Percentiles rank a stretch among this genome's conserved stretches.
phyloP scores from a whole-genome alignment of 805 yeast species.

The Yamadazyma endophytica region DNA sequence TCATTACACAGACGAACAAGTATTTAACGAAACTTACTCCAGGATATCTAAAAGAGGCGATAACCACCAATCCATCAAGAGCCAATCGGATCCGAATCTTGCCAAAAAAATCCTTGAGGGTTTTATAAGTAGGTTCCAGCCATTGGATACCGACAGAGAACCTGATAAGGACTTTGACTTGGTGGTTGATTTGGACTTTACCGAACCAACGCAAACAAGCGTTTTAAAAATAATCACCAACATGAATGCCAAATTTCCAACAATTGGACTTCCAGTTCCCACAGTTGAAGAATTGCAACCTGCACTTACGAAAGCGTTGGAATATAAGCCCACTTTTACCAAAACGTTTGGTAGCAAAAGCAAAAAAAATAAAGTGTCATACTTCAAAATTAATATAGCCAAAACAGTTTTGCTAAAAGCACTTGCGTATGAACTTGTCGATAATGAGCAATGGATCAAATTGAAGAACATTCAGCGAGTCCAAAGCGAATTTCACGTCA shows the following conservation, averaged over 20 bases:
- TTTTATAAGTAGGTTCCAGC: conserved; percentile 67
- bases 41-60: conserved; percentile 75
- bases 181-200: conserved; percentile 54
- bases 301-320: conserved; percentile 52
- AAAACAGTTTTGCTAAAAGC: conserved; percentile 3
- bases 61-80: conserved; percentile 80
- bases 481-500: conserved; percentile 61
- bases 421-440: conserved; percentile 4
- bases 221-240: conserved; percentile 34
- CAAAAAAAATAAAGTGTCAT: conserved; percentile 7
- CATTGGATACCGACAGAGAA: conserved; percentile 35
- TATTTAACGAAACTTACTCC: conserved; percentile 50
- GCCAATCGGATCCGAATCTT: conserved; percentile 41
- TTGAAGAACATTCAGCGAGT: conserved; percentile 31
- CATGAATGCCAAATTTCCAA: conserved; percentile 34
- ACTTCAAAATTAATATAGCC: conserved; percentile 9
- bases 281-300: conserved; percentile 33
- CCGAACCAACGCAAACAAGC: conserved; percentile 31
- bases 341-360: conserved; percentile 24
- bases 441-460: conserved; percentile 13
- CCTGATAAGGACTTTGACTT: conserved; percentile 72
- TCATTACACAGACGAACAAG: conserved; percentile 19
- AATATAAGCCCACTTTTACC: conserved; percentile 48
- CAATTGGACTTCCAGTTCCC: conserved; percentile 37
- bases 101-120: conserved; percentile 68